These are phyloP conservation scores for Talaromyces sp. DNA, from an alignment of 2,329 filamentous ascomycete species.

Conservation along the genomic window DNA sequence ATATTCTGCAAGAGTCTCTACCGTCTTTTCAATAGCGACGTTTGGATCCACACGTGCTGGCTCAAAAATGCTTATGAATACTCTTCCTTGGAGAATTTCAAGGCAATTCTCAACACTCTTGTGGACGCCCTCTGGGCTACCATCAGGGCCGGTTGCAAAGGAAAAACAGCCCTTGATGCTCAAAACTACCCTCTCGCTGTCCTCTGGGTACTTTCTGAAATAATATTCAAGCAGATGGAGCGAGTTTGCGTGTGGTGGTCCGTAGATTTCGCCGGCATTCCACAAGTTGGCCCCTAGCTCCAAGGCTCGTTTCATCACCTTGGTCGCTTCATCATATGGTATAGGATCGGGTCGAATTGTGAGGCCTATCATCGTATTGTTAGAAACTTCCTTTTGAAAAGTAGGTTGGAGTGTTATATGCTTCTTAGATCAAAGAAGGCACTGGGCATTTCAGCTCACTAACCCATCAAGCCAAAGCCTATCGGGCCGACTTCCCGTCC, in stretches of 20 bases:
- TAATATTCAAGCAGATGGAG: conserved; percentile 56
- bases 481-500: conserved; percentile 40
- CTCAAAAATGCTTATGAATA: conserved; percentile 58
- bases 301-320: conserved; percentile 53
- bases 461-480: conserved; percentile 55
- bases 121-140: conserved; percentile 52
- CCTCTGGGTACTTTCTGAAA: conserved; percentile 60
- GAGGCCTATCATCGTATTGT: background rate
- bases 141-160: conserved; percentile 38
- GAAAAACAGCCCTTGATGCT: conserved; percentile 56
- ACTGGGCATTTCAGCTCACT: conserved; percentile 13
- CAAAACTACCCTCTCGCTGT: conserved; percentile 58
- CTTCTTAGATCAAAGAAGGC: background rate
- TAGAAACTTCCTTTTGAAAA: background rate
- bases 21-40: conserved; percentile 45
- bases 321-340: conserved; percentile 4
- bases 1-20: conserved; percentile 32
- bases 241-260: conserved; percentile 54
- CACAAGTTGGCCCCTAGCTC: conserved; percentile 30
- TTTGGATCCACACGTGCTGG: conserved; percentile 54
- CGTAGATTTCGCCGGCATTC: conserved; percentile 42
- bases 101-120: conserved; percentile 57
- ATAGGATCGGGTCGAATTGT: background rate
- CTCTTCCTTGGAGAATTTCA: conserved; percentile 29
- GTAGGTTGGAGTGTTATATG: too few species aligned